These are phyloP conservation scores for Suhomyces canberraensis DNA, from an alignment of 805 yeast species.

Conservation along the genomic window DNA sequence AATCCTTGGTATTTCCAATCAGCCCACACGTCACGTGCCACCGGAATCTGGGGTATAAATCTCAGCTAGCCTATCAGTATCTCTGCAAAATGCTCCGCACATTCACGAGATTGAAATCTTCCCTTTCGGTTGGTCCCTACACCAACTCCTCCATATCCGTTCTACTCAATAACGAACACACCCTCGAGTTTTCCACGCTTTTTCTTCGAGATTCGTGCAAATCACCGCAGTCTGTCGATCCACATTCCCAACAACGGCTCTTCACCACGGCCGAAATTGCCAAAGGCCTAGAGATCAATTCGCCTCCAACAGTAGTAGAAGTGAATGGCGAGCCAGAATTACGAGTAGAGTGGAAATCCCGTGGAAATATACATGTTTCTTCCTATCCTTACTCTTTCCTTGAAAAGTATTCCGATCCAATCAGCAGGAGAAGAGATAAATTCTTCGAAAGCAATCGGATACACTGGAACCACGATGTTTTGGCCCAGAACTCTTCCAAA, in stretches of 20 bases:
- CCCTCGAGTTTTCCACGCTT: constrained; percentile 43
- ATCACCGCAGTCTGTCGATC: constrained; percentile 48
- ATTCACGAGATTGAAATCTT: constrained; percentile 3
- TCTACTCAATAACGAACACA: constrained; percentile 14
- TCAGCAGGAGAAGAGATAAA: constrained; percentile 33
- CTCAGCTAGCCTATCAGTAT: not conserved
- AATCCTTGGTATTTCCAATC: no score
- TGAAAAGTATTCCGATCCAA: constrained; percentile 35
- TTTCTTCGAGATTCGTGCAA: constrained; percentile 67
- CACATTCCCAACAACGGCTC: constrained; percentile 54
- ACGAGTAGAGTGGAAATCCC: constrained; percentile 38
- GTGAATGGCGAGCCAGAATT: constrained; percentile 24
- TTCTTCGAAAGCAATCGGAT: constrained; percentile 29
- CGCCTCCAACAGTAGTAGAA: constrained; percentile 31
- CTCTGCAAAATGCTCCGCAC: not conserved
- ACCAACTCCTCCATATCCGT: constrained; percentile 25
- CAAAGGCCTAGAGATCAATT: constrained; percentile 32
- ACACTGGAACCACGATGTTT: constrained; percentile 35
- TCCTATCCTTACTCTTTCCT: constrained; percentile 48
- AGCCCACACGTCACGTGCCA: not conserved
- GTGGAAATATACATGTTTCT: constrained; percentile 24
- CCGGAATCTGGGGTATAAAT: not conserved
- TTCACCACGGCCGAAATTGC: constrained; percentile 57
- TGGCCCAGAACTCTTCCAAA: constrained; percentile 17
- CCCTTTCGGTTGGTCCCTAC: constrained; percentile 13